phyloP scores from a whole-genome alignment of 108 stramenopile species.

The Phaeodactylum tricornutum region DNA sequence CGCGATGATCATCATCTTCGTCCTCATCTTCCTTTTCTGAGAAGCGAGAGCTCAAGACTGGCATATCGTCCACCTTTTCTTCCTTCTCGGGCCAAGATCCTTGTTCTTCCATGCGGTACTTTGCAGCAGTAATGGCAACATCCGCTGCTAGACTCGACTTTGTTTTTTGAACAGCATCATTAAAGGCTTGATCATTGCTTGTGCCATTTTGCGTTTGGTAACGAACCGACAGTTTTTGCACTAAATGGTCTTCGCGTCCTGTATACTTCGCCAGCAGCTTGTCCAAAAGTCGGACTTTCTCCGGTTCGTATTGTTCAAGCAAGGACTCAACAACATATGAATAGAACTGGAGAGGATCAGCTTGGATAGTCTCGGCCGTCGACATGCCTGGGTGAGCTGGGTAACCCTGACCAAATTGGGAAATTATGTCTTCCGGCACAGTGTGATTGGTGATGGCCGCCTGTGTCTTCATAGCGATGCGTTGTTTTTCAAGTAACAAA shows the following conservation, averaged over 20 bases:
- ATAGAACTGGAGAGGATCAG: conserved; percentile 68
- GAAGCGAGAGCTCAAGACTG: too few species aligned
- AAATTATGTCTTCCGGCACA: conserved; percentile 47
- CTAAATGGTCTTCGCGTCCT: conserved; percentile 76
- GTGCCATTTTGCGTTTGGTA: conserved; percentile 43
- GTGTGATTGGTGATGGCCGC: conserved; percentile 17
- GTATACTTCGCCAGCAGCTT: conserved; percentile 80
- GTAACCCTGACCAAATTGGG: conserved; percentile 56
- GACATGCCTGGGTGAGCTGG: conserved; percentile 52
- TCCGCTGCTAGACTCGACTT: conserved; percentile 32
- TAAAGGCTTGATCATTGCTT: conserved; percentile 33
- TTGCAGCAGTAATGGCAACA: conserved; percentile 20
- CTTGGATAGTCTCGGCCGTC: conserved; percentile 57
- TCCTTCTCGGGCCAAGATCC: conserved; percentile 9
- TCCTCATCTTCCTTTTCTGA: conserved; percentile 45
- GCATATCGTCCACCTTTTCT: conserved; percentile 2
- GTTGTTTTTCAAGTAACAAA: conserved; percentile 67
- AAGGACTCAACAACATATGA: conserved; percentile 58
- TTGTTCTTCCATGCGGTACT: conserved; percentile 29
- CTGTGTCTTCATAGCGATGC: conserved; percentile 20
- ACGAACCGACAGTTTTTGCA: conserved; percentile 68
- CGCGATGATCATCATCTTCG: conserved; percentile 16
- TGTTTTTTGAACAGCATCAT: conserved; percentile 41
- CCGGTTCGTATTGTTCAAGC: conserved; percentile 72
- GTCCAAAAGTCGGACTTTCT: conserved; percentile 74